Base-by-base conservation (phyloP, 2,329 filamentous ascomycete genomes). In the Arthrobotrys pseudoclavata region DNA sequence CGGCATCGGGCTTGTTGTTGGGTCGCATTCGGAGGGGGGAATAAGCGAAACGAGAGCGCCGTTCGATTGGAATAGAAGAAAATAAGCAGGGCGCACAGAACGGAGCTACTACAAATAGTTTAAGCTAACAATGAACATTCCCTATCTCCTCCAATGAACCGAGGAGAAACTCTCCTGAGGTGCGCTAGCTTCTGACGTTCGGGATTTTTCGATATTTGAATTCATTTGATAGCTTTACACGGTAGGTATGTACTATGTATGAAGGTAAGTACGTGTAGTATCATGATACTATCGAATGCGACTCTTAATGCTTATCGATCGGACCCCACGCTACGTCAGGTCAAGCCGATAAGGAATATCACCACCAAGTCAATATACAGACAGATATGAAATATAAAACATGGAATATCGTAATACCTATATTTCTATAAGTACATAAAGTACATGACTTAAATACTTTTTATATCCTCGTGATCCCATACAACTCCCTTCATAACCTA, bases 131-230 rank as follows among this genome's bases (percentile, higher is more conserved):
- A n/a, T 13, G 20, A 3, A 15, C 15, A 15, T 37, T 37, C 7
- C 10, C 18, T 37, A 57, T 37, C 52, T 37, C 52, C 29, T 37
- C 69, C 69, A 72, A 72, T 72, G 50, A 66, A 72, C 50, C 26
- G n/a, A 4, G 1, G n/a, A 40, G 45, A 71, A 72, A 72, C 69
- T 72, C 69, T 72, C 69, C 69, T 72, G 69, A 66, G 48, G 37
- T 72, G 61, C 69, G 31, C 69, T 66, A 72, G 69, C 26, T 18
- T 42, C 29, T 40, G 18, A 57, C 29, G 31, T 40, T 20, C 37
- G 37, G 37, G 31, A 34, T 34, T 34, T 4, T 34, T 10, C 6
- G 31, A 6, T 34, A 34, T 34, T 9, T n/a, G n/a, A n/a, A n/a
- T n/a, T n/a, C n/a, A n/a, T n/a, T n/a, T n/a, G n/a, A n/a, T n/a